Conservation (phyloP, 768 basidiomycete species). For the Lactifluus subvellereus region DNA sequence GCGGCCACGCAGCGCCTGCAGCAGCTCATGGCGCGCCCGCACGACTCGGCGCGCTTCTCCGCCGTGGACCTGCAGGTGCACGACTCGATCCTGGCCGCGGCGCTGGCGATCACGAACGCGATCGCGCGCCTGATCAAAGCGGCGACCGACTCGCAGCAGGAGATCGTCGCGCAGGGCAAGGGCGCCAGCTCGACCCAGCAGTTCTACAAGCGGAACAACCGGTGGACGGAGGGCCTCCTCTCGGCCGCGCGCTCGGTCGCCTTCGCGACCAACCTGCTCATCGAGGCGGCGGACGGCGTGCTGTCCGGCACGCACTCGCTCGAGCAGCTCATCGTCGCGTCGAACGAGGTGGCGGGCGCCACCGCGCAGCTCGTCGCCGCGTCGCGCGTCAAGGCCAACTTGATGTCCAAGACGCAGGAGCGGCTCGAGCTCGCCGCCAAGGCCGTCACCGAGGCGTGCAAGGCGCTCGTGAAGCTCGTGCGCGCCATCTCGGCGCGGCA, state of each 20-base stretch:
- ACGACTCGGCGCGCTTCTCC: conserved; percentile 80
- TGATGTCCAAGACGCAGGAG: conserved; percentile 99
- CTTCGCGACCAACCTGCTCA: conserved; percentile 90
- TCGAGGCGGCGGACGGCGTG: conserved; percentile 97
- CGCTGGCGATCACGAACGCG: conserved; percentile 92
- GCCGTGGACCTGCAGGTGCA: conserved; percentile 95
- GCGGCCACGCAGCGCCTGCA: conserved; percentile 85
- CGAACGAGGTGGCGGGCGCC: conserved; percentile 94
- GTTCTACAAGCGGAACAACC: conserved; percentile 99
- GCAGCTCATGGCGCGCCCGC: conserved; percentile 85
- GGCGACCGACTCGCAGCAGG: conserved; percentile 96
- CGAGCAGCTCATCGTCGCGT: conserved; percentile 99
- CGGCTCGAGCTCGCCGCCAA: conserved; percentile 93
- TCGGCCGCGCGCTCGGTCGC: conserved; percentile 98
- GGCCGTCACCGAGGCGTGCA: conserved; percentile 96
- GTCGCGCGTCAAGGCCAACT: conserved; percentile 93
- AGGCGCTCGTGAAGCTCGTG: conserved; percentile 92
- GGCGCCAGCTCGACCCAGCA: conserved; percentile 90
- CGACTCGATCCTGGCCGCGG: conserved; percentile 91
- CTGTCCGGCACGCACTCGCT: conserved; percentile 93
- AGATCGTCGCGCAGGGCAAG: conserved; percentile 93
- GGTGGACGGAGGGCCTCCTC: conserved; percentile 99
- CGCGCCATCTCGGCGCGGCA: conserved; percentile 89
- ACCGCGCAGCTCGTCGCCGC: conserved; percentile 99
- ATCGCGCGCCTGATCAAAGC: conserved; percentile 93